A percentile compares a stretch with the other conserved stretches of the same genome.
phyloP scores from a whole-genome alignment of 148 eudicot species.

The Dianthus caryophyllus region DNA sequence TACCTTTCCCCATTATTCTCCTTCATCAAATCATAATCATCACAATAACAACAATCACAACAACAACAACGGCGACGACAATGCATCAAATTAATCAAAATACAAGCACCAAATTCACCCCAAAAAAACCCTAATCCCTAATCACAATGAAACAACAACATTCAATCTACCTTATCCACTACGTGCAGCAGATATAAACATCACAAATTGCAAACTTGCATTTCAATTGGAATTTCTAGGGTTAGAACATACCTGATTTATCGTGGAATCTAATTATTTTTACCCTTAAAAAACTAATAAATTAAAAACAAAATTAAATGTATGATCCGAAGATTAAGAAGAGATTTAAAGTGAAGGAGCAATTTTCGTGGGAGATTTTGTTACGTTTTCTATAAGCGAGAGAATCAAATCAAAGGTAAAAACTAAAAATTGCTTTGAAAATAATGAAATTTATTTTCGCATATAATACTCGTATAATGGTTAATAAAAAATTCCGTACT shows the following conservation, averaged over 20 bases:
- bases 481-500: too few species aligned
- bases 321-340: conserved; percentile 25
- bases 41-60: not conserved
- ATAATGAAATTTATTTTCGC: conserved; percentile 6
- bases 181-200: not conserved
- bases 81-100: conserved; percentile 6
- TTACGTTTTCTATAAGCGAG: conserved; percentile 41
- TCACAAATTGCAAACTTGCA: not conserved
- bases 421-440: not conserved
- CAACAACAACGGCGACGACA: not conserved
- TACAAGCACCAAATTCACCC: not conserved
- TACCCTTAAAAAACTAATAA: not conserved
- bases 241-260: conserved; percentile 10
- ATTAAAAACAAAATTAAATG: not conserved
- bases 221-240: conserved; percentile 6
- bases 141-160: not conserved
- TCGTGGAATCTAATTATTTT: not conserved
- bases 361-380: conserved; percentile 49
- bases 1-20: conserved; percentile 87
- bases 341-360: conserved; percentile 25
- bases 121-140: conserved; percentile 2
- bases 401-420: too few species aligned
- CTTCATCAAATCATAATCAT: conserved; percentile 16
- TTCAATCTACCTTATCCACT: not conserved
- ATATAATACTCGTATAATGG: too few species aligned